Evolutionary conservation across 2,329 filamentous ascomycete species (phyloP).

Genomic region (Neonectria neomacrospora): DNA sequence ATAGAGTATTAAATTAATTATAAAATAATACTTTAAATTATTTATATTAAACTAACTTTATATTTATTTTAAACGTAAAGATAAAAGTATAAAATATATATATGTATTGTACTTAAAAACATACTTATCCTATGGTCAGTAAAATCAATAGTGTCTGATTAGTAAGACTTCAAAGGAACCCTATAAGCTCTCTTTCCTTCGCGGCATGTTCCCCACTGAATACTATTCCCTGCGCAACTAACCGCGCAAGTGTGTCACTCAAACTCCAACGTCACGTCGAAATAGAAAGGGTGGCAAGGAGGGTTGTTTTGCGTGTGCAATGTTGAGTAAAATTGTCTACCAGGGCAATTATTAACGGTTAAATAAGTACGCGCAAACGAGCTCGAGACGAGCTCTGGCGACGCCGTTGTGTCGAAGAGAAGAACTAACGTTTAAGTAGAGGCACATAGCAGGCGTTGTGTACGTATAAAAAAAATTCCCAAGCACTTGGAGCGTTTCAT

Average conservation of each 20-base stretch:
- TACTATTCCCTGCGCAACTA: constrained; percentile 4
- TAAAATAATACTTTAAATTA: no score
- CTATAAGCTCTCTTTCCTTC: not conserved
- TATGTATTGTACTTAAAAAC: no score
- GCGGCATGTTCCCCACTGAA: constrained; percentile 13
- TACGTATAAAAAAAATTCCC: constrained; percentile 38
- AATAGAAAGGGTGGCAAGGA: not conserved
- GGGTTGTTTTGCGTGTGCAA: constrained; percentile 39
- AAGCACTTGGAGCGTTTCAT: constrained; percentile 39
- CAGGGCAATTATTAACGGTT: constrained; percentile 46
- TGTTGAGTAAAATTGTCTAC: constrained; percentile 49
- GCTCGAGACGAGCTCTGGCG: constrained; percentile 36
- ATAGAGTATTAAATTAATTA: no score
- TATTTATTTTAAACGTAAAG: no score
- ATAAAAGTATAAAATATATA: no score
- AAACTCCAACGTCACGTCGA: constrained; percentile 8
- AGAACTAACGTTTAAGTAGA: constrained; percentile 42
- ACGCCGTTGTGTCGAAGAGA: constrained; percentile 40
- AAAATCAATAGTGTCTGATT: no score
- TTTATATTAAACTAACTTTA: no score
- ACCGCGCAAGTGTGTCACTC: not conserved
- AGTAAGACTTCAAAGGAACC: no score
- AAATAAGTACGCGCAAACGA: constrained; percentile 36
- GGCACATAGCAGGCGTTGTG: constrained; percentile 27
- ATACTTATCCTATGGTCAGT: no score